Percentiles rank a stretch among this genome's conserved stretches.
These are phyloP conservation scores for Talaromyces sp. DNA, from an alignment of 2,329 filamentous ascomycete species.

Conservation along the genomic window DNA sequence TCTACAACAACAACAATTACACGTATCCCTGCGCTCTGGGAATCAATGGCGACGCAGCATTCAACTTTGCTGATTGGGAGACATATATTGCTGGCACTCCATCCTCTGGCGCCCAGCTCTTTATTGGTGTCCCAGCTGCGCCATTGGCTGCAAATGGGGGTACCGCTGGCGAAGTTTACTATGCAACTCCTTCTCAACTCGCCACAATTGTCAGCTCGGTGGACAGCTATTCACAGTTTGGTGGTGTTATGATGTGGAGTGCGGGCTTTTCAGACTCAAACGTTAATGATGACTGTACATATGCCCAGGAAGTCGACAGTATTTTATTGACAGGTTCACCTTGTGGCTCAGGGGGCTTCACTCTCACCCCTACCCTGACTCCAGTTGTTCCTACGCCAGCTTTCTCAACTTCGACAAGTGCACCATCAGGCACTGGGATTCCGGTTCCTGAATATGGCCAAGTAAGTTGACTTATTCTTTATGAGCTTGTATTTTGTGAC, in stretches of 20 bases:
- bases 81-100: slow-evolving; percentile 31
- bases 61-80: slow-evolving; percentile 44
- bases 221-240: slow-evolving; percentile 43
- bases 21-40: slow-evolving; percentile 24
- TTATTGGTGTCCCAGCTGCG: slow-evolving; percentile 46
- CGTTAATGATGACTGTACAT: slow-evolving; percentile 37
- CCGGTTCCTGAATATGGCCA: slow-evolving; percentile 10
- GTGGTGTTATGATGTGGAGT: slow-evolving; percentile 58
- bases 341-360: slow-evolving; percentile 4
- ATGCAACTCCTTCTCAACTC: slow-evolving; percentile 45
- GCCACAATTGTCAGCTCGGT: slow-evolving; percentile 40
- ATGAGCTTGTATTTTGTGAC: neutral
- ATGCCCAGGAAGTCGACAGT: slow-evolving; percentile 45
- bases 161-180: slow-evolving; percentile 26
- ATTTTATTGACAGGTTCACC: slow-evolving; percentile 23
- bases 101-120: slow-evolving; percentile 46
- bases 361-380: slow-evolving; percentile 3
- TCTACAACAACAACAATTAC: slow-evolving; percentile 49
- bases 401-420: slow-evolving; percentile 1
- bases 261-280: slow-evolving; percentile 46
- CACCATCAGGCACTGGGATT: slow-evolving; percentile 6
- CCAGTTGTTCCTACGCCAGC: slow-evolving; percentile 10
- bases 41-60: neutral
- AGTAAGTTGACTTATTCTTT: slow-evolving; percentile 1
- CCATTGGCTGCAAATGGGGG: slow-evolving; percentile 14